Percentiles rank a stretch among this genome's conserved stretches.
Conservation (phyloP, 2,329 filamentous ascomycete genomes). For the Colletotrichum sp. region DNA sequence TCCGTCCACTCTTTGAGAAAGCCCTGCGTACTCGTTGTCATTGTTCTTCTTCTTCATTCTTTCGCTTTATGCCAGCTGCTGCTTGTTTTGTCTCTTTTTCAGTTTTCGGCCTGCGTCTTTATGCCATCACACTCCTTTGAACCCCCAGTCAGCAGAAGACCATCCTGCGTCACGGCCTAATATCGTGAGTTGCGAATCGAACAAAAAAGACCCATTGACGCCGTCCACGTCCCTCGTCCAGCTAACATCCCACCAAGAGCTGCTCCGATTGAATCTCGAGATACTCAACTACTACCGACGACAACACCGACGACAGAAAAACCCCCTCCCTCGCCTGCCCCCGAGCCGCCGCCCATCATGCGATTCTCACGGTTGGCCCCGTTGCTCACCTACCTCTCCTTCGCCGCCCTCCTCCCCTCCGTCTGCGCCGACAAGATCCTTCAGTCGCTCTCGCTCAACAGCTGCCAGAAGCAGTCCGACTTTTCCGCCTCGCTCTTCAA, state of each 20-base stretch:
- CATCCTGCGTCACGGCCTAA: background rate
- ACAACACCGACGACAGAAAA: background rate
- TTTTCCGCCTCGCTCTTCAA: slow-evolving; percentile 92
- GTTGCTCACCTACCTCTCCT: slow-evolving; percentile 47
- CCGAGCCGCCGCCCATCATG: background rate
- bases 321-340: background rate
- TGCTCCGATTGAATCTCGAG: background rate
- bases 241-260: background rate
- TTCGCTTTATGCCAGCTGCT: background rate
- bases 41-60: background rate
- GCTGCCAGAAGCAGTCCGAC: slow-evolving; percentile 82
- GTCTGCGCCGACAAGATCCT: slow-evolving; percentile 70
- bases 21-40: background rate
- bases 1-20: background rate
- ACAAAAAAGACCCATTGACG: background rate
- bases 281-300: background rate
- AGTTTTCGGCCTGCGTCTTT: background rate
- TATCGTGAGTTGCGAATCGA: background rate
- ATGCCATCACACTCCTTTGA: background rate
- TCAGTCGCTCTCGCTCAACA: slow-evolving; percentile 81
- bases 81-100: background rate
- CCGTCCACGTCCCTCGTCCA: background rate
- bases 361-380: slow-evolving; percentile 1
- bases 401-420: slow-evolving; percentile 50
- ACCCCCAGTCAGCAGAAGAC: background rate